A percentile compares a stretch with the other conserved stretches of the same genome.
phyloP scores from a whole-genome alignment of 1,139 yeast genomes.

The Geotrichum reessii region DNA sequence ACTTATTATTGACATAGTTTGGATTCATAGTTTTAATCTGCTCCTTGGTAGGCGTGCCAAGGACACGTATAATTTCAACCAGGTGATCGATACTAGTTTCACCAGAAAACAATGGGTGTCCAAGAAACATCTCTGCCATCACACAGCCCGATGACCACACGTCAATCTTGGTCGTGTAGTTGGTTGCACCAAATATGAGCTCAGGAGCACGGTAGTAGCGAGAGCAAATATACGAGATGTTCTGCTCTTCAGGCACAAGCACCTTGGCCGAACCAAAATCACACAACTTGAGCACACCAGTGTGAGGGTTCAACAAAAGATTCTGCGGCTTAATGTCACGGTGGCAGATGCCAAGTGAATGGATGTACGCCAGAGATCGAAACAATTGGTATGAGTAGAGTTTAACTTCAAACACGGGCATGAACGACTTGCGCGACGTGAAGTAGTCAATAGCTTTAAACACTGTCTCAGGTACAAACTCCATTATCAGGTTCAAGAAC shows the following conservation, averaged over 20 bases:
- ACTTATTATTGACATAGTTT: constrained; percentile 93
- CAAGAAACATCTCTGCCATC: constrained; percentile 90
- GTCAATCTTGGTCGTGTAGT: constrained; percentile 94
- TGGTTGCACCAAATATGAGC: constrained; percentile 82
- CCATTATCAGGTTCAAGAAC: constrained; percentile 81
- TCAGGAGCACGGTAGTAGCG: constrained; percentile 96
- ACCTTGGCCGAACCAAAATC: constrained; percentile 99
- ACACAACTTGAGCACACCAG: constrained; percentile 82
- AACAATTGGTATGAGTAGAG: constrained; percentile 87
- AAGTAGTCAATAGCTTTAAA: constrained; percentile 87
- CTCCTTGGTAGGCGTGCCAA: constrained; percentile 92
- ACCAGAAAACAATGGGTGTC: constrained; percentile 96
- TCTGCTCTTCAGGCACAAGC: constrained; percentile 82
- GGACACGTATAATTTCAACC: constrained; percentile 90
- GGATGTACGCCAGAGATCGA: constrained; percentile 87
- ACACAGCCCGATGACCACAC: constrained; percentile 98
- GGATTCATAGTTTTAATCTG: constrained; percentile 95
- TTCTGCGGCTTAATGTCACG: constrained; percentile 97
- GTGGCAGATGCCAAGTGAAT: constrained; percentile 87
- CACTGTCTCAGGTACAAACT: constrained; percentile 89
- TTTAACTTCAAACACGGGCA: constrained; percentile 89
- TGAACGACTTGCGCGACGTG: constrained; percentile 59
- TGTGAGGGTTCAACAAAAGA: constrained; percentile 76
- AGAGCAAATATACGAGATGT: constrained; percentile 93
- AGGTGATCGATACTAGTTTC: constrained; percentile 96